Evolutionary conservation across 257 asterid genomes (phyloP), one percentile per base, ranked within the genome.

Genomic region (Echites panduratus): DNA sequence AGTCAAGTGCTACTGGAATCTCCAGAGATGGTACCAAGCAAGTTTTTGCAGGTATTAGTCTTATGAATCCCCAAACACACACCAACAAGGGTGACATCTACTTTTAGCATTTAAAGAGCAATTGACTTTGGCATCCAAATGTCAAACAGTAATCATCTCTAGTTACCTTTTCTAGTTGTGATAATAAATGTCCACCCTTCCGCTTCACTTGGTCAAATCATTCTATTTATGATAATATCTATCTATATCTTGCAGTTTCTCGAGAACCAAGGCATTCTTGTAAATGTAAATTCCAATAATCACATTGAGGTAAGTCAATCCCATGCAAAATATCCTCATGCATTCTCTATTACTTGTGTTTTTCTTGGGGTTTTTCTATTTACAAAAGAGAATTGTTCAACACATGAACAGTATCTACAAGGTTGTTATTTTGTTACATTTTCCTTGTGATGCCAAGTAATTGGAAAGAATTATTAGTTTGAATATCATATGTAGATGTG

Each of bases 1-100:
- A 76, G 93, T 7, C 97, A 94, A 81, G 87, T 86, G 73, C 78
- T 89, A 53, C 82, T 91, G 54, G 89, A 87, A 86, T 88, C 96
- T 27, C 66, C 95, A 10, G 90, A 86, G 78, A 68, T 79, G n/a
- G 70, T 75, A n/a, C 84, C 85, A 1, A 87, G 92, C 88, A 89
- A 87, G 75, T 79, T 87, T 79, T 82, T 91, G 81, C 89, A 84
- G 88, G 98, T 88, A 84, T 65, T 68, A 9, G 53, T 68, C 50
- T 75, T 70, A 14, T 38, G 58, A 48, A n/a, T 56, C 49, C 35
- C 20, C 40, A 53, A 52, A 68, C 40, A 10, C 59, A 5, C 29
- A 38, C 7, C 26, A 64, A 35, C 1, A 22, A 64, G 14, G 10
- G 16, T 64, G 20, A 27, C 0, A 17, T 19, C 61, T 7, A 13